Evolutionary conservation across 352 stramenopile species (phyloP).

Genomic region (Phytopythium montanum): DNA sequence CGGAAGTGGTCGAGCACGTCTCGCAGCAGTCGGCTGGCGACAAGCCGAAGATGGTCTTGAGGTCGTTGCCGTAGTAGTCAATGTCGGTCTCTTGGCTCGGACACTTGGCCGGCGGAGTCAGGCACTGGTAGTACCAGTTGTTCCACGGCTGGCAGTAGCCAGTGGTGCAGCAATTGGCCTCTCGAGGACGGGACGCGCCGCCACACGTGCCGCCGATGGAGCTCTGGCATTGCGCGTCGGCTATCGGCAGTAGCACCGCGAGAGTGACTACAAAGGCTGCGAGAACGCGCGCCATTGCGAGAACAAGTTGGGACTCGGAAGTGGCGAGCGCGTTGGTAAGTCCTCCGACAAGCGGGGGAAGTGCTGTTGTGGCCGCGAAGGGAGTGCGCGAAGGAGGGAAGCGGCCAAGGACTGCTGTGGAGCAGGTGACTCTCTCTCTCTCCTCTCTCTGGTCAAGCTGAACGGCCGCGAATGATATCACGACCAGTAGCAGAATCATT

Average conservation of each 20-base stretch:
- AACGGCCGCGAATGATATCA: background rate
- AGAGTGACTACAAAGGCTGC: background rate
- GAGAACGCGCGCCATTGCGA: background rate
- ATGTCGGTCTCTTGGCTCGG: constrained; percentile 45
- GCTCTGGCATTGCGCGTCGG: constrained; percentile 30
- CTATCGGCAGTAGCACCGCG: constrained; percentile 2
- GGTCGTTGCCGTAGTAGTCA: constrained; percentile 49
- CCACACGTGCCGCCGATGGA: constrained; percentile 37
- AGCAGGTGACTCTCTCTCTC: background rate
- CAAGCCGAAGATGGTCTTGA: constrained; percentile 34
- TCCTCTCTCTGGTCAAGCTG: background rate
- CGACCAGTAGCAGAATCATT: background rate
- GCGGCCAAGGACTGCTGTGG: background rate
- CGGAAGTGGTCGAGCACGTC: constrained; percentile 27
- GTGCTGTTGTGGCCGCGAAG: background rate
- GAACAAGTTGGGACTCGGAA: too few species aligned
- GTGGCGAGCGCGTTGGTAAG: too few species aligned
- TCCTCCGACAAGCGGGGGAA: background rate
- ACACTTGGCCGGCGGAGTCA: constrained; percentile 29
- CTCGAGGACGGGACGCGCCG: constrained; percentile 18
- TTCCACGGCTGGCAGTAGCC: constrained; percentile 70
- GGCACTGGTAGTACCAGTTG: constrained; percentile 53
- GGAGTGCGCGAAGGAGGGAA: background rate
- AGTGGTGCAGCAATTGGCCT: constrained; percentile 37
- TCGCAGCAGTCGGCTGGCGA: constrained; percentile 38